phyloP scores from a whole-genome alignment of 129 eudicot species.

The Mikania micrantha region DNA sequence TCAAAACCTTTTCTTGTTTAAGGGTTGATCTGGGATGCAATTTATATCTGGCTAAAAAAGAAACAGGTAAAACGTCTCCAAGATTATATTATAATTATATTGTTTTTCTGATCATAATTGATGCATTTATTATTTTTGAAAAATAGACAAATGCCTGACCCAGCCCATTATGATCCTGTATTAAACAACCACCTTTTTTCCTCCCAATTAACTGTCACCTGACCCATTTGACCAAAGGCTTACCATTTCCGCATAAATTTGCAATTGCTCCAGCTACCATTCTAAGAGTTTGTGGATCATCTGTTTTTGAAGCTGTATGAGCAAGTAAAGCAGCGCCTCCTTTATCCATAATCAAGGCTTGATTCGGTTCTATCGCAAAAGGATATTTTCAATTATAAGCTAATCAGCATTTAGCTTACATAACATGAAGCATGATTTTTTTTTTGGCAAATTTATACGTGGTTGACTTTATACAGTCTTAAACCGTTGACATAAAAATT shows the following conservation, averaged over 20 bases:
- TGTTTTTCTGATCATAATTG: background rate
- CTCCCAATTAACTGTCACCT: background rate
- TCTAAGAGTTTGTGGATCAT: slow-evolving; percentile 92
- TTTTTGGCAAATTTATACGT: background rate
- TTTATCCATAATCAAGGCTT: slow-evolving; percentile 75
- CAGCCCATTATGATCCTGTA: background rate
- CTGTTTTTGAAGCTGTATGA: slow-evolving; percentile 67
- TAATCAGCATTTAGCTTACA: slow-evolving; percentile 3
- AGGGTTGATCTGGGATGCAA: background rate
- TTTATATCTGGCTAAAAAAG: background rate
- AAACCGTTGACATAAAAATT: no score
- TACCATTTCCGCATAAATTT: slow-evolving; percentile 95
- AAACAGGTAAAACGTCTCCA: background rate
- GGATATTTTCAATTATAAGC: slow-evolving; percentile 4
- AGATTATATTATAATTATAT: background rate
- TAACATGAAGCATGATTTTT: background rate
- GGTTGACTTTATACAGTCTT: no score
- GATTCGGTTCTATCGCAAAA: slow-evolving; percentile 62
- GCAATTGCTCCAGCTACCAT: slow-evolving; percentile 99
- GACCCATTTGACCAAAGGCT: background rate
- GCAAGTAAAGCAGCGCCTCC: slow-evolving; percentile 83
- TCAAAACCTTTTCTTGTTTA: background rate
- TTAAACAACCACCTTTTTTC: background rate
- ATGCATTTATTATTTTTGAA: background rate
- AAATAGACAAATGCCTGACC: background rate